phyloP scores from a whole-genome alignment of 2,329 filamentous ascomycete species.

The Hymenoscyphus repandus region DNA sequence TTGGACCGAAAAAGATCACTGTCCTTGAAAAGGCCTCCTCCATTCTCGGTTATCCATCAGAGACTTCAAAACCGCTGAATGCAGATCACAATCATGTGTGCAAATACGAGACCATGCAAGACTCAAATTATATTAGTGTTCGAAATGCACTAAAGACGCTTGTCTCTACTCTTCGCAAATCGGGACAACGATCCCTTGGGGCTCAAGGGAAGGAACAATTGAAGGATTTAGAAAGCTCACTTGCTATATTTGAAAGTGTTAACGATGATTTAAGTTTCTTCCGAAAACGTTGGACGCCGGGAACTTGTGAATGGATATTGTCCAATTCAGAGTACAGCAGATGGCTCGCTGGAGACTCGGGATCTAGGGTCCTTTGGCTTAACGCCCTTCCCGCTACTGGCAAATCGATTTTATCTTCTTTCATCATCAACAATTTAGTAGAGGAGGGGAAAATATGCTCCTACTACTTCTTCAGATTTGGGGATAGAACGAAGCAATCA shows the following conservation, averaged over 20 bases:
- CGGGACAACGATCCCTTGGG: not conserved
- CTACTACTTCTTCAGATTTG: slow-evolving; percentile 31
- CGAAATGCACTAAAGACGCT: slow-evolving; percentile 11
- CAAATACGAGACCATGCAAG: slow-evolving; percentile 23
- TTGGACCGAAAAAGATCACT: slow-evolving; percentile 19
- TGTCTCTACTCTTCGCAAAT: not conserved
- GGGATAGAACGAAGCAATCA: slow-evolving; percentile 25
- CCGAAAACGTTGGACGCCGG: not conserved
- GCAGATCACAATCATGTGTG: slow-evolving; percentile 32
- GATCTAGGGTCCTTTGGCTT: slow-evolving; percentile 27
- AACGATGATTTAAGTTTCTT: not conserved
- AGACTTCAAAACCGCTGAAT: slow-evolving; percentile 21
- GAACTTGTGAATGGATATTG: slow-evolving; percentile 2
- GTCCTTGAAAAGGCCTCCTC: slow-evolving; percentile 28
- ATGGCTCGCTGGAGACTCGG: not conserved
- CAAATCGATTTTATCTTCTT: slow-evolving; percentile 31
- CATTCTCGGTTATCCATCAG: slow-evolving; percentile 27
- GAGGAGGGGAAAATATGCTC: slow-evolving; percentile 12
- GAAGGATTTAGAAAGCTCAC: not conserved
- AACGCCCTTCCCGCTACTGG: slow-evolving; percentile 27
- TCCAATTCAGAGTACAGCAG: not conserved
- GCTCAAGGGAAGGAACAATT: not conserved
- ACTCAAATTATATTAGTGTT: slow-evolving; percentile 17
- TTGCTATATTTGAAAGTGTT: not conserved
- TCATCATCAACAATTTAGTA: slow-evolving; percentile 24